A percentile compares a stretch with the other conserved stretches of the same genome.
These are phyloP conservation scores for Claviceps monticola DNA, from an alignment of 2,329 filamentous ascomycete genomes.

Conservation along the genomic window DNA sequence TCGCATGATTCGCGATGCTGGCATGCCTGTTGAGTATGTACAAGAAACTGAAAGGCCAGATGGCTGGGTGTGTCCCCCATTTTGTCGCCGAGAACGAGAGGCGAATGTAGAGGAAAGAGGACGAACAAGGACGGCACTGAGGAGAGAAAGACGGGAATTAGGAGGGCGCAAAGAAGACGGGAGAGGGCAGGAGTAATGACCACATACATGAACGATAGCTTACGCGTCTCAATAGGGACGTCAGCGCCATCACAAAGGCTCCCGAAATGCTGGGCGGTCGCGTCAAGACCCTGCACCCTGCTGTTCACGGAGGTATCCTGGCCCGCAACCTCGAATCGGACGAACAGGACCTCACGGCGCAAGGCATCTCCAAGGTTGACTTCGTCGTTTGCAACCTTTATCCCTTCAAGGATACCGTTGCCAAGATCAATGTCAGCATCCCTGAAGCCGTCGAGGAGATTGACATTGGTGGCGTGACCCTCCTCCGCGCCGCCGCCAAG, in stretches of 20 bases:
- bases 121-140: not conserved
- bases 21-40: slow-evolving; percentile 81
- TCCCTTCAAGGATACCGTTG: slow-evolving; percentile 96
- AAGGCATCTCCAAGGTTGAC: slow-evolving; percentile 91
- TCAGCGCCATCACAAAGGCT: slow-evolving; percentile 91
- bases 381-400: slow-evolving; percentile 98
- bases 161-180: not conserved
- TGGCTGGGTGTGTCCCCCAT: too few relatives aligned
- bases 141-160: not conserved
- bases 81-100: not conserved
- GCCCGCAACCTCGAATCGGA: slow-evolving; percentile 89
- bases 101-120: not conserved
- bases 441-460: slow-evolving; percentile 97
- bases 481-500: slow-evolving; percentile 93
- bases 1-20: slow-evolving; percentile 91
- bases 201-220: not conserved
- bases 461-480: slow-evolving; percentile 93
- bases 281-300: slow-evolving; percentile 88
- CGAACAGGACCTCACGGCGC: slow-evolving; percentile 89
- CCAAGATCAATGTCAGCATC: slow-evolving; percentile 93
- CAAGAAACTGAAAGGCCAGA: not conserved
- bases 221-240: slow-evolving; percentile 47
- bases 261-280: slow-evolving; percentile 88
- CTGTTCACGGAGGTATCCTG: slow-evolving; percentile 81
- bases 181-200: not conserved